These are phyloP conservation scores for Schrenkiella parvula DNA, from an alignment of 345 rosid genomes.

Conservation along the genomic window DNA sequence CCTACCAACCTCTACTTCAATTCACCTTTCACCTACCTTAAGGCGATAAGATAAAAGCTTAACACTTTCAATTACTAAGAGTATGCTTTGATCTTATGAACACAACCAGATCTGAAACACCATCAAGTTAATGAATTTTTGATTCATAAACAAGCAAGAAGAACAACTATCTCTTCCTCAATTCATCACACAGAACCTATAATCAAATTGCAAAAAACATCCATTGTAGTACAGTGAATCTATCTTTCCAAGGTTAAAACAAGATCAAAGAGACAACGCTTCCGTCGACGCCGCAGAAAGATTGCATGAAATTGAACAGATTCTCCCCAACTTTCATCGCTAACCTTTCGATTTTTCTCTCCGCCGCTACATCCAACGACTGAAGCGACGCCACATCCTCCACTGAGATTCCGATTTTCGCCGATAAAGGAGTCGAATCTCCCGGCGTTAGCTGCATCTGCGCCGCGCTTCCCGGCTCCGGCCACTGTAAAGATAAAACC, in stretches of 20 bases:
- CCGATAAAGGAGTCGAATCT: slow-evolving; percentile 52
- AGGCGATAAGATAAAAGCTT: background rate
- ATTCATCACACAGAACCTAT: background rate
- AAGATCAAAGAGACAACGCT: slow-evolving; percentile 28
- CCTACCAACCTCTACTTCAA: too few species aligned
- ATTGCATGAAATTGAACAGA: slow-evolving; percentile 92
- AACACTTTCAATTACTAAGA: background rate
- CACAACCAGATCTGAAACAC: background rate
- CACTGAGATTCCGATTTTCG: slow-evolving; percentile 88
- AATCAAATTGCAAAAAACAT: background rate
- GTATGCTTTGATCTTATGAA: background rate
- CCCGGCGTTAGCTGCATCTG: slow-evolving; percentile 64
- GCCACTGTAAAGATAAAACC: slow-evolving; percentile 79
- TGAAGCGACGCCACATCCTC: slow-evolving; percentile 62
- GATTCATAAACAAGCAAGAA: background rate
- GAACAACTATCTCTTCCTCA: background rate
- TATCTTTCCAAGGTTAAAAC: background rate
- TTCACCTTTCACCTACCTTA: background rate
- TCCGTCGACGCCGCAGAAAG: slow-evolving; percentile 91
- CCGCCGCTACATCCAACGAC: slow-evolving; percentile 68
- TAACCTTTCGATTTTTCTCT: slow-evolving; percentile 67
- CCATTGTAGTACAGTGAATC: background rate
- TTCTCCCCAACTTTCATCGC: slow-evolving; percentile 98
- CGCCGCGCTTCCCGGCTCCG: slow-evolving; percentile 59
- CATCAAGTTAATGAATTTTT: background rate